Percentiles rank a stretch among this genome's conserved stretches.
Conservation (phyloP, 148 eudicot species). For the Rhododendron vialii region DNA sequence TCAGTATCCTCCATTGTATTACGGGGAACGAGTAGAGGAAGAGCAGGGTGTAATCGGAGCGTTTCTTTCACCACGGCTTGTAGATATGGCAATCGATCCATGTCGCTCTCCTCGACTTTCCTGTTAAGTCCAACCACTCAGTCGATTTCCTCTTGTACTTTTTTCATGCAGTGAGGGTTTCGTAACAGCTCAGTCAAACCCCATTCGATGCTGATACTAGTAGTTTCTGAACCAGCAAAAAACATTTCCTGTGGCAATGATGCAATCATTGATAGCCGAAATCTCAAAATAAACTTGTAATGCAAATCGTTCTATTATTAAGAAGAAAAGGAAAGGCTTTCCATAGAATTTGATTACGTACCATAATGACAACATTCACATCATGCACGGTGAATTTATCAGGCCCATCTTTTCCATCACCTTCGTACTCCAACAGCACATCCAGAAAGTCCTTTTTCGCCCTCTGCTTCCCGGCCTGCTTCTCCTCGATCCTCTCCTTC, state of each 20-base stretch:
- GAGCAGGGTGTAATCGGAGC: not conserved
- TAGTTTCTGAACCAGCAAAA: not conserved
- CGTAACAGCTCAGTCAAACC: not conserved
- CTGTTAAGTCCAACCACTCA: not conserved
- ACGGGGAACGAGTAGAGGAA: not conserved
- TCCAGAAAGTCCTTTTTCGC: slow-evolving; percentile 2
- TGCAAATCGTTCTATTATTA: not conserved
- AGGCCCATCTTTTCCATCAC: slow-evolving; percentile 15
- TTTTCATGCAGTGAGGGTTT: not conserved
- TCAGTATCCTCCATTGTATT: slow-evolving; percentile 4
- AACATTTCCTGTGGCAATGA: slow-evolving; percentile 3
- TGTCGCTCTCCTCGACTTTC: slow-evolving; percentile 9
- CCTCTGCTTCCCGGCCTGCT: slow-evolving; percentile 1
- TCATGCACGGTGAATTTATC: slow-evolving; percentile 1
- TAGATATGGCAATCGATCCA: not conserved
- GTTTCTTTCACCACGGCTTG: slow-evolving; percentile 11
- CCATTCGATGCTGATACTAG: slow-evolving; percentile 4
- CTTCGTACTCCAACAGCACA: slow-evolving; percentile 10
- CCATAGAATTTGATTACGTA: not conserved
- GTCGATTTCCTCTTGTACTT: not conserved
- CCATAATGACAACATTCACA: slow-evolving; percentile 10
- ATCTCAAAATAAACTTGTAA: not conserved
- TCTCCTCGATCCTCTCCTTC: slow-evolving; percentile 10
- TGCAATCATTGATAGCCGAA: not conserved
- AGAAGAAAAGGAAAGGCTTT: not conserved